A percentile compares a stretch with the other conserved stretches of the same genome.
Evolutionary conservation across 1,284 basidiomycete species (phyloP).

Genomic region (Thelephora terrestris): DNA sequence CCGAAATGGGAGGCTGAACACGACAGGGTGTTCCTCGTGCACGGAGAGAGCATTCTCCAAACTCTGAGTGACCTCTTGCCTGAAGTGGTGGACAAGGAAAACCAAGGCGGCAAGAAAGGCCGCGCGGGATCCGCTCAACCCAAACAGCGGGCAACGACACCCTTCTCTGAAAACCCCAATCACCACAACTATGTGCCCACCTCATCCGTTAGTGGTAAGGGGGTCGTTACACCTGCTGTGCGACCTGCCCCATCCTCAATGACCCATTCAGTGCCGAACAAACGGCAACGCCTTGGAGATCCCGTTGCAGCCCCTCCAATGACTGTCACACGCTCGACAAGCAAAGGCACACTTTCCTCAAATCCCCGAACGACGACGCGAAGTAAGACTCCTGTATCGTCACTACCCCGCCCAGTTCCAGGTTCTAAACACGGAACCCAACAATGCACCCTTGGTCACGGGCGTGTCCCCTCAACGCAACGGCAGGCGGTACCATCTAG

Average conservation of each 20-base stretch:
- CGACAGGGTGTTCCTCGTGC: slow-evolving; percentile 72
- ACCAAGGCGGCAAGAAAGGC: slow-evolving; percentile 19
- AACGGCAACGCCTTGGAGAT: slow-evolving; percentile 45
- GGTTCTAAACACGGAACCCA: slow-evolving; percentile 36
- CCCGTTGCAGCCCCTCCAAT: slow-evolving; percentile 7
- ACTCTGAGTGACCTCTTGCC: slow-evolving; percentile 64
- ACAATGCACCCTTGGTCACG: slow-evolving; percentile 43
- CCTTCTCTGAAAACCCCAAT: slow-evolving; percentile 24
- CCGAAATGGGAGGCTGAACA: slow-evolving; percentile 84
- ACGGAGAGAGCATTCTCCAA: slow-evolving; percentile 77
- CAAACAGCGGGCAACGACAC: slow-evolving; percentile 42
- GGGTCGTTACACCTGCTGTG: slow-evolving; percentile 48
- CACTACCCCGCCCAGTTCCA: slow-evolving; percentile 29
- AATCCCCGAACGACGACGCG: slow-evolving; percentile 36
- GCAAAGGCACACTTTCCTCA: slow-evolving; percentile 10
- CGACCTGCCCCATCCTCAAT: slow-evolving; percentile 34
- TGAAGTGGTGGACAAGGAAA: slow-evolving; percentile 65
- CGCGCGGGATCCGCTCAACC: slow-evolving; percentile 44
- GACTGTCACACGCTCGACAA: neutral
- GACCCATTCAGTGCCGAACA: slow-evolving; percentile 37
- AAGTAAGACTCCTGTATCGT: slow-evolving; percentile 26
- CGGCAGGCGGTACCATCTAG: slow-evolving; percentile 14
- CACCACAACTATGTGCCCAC: slow-evolving; percentile 25
- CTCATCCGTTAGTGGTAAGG: slow-evolving; percentile 18
- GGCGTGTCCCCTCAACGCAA: slow-evolving; percentile 24